Base-by-base conservation (phyloP, 23 red algal species). In the Gracilaria domingensis region DNA sequence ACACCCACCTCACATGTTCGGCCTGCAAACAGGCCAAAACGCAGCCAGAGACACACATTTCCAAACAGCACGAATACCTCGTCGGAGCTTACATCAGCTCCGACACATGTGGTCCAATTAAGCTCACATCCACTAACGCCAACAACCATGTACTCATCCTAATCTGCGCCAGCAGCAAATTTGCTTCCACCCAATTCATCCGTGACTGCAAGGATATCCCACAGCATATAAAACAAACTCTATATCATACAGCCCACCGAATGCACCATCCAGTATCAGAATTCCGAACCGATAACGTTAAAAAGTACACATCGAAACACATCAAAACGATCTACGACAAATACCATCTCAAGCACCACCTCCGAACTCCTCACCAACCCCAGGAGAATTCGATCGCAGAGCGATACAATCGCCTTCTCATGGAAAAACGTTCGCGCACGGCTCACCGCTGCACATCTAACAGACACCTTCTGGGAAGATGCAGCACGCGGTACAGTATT, bases 351-450 rank as follows among this genome's bases (percentile, higher is more conserved):
- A 48, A 59, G 20, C 33, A 36, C 51, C 0, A 56, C 20, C 50
- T 36, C 40, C 50, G 51, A 16, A 57, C 78, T 34, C 78, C 78
- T 20, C 51, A 82, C 0, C 78, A 57, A 49, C 78, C 47, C 45
- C 78, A 61, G 30, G 78, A 82, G 45, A 82, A 82, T 28, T 1
- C 18, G 49, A 56, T 47, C 21, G 78, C 78, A 26, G 78, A 82
- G 30, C 78, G 78, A 6, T 57, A 60, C 36, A 82, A 82, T 34
- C 0, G 29, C 12, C 59, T 49, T 20, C 5, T 60, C 21, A 82
- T 82, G 78, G 60, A 57, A 13, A 0, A 8, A 30, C n/a, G 78
- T 58, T 12, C 78, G 78, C 28, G 1, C 78, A 8, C 12, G 20
- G 24, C 40, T 82, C 78, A 82, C 17, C 17, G 23, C 42, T 26